These are phyloP conservation scores for Scheffersomyces insectosa DNA, from an alignment of 1,139 yeast species.

Conservation along the genomic window DNA sequence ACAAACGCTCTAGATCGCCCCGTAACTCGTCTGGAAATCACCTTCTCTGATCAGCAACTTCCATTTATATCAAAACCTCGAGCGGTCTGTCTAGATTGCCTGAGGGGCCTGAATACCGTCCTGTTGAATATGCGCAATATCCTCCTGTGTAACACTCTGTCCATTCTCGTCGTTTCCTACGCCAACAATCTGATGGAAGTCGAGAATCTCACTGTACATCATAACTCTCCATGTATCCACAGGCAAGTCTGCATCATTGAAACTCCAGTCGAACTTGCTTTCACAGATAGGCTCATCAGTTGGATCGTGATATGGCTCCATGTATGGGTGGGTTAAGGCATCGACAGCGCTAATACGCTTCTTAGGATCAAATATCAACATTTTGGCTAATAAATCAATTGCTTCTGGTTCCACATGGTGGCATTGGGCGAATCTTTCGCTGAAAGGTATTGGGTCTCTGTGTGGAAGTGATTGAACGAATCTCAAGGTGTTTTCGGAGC, in stretches of 20 bases:
- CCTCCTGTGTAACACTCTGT: constrained; percentile 18
- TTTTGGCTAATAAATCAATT: constrained; percentile 79
- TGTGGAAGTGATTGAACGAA: constrained; percentile 94
- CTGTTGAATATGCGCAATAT: constrained; percentile 31
- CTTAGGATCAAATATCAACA: constrained; percentile 93
- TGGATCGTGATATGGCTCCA: constrained; percentile 98
- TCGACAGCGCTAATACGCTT: constrained; percentile 91
- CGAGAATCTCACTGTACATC: constrained; percentile 97
- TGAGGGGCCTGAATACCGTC: constrained; percentile 31
- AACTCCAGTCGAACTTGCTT: constrained; percentile 95
- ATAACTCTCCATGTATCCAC: constrained; percentile 98
- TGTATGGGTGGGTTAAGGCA: constrained; percentile 85
- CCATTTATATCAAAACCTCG: no score
- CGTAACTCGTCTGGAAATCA: no score
- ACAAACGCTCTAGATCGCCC: no score
- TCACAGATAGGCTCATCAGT: constrained; percentile 96
- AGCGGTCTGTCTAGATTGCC: constrained; percentile 2
- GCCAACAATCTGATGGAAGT: constrained; percentile 81
- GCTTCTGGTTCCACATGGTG: constrained; percentile 90
- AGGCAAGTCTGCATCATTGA: constrained; percentile 96
- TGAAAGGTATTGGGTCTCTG: constrained; percentile 86
- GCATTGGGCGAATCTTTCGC: constrained; percentile 66
- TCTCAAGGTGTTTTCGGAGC: constrained; percentile 90
- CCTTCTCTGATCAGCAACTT: no score
- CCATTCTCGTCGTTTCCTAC: constrained; percentile 13